Base-by-base conservation (phyloP, 176 grass and related monocot genomes). In the Zizania latifolia region DNA sequence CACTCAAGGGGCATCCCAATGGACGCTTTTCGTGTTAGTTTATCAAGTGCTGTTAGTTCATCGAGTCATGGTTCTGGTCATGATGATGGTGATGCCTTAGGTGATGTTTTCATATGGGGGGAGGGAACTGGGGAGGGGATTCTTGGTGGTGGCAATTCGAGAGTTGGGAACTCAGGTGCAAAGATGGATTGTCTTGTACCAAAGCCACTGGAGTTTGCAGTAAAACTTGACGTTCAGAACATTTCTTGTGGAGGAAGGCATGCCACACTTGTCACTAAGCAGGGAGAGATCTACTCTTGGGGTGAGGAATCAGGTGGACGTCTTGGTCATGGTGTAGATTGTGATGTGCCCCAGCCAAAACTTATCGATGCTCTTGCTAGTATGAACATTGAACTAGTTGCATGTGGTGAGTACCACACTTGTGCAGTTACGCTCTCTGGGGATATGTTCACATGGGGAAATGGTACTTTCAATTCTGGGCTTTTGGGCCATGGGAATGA, bases 271-370 rank as follows among this genome's bases (percentile, higher is more conserved):
- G 81, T 91, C 27, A 91, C 84, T 32, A 86, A 84, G 76, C 79
- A 87, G 81, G 88, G 88, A 30, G 88, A 91, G 65, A 83, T 91
- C 37, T 91, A 86, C 78, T 83, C 88, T 53, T 91, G 88, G 88
- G 88, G 88, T 36, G 80, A 86, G 62, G 88, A 91, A 68, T 87
- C 75, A 37, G 84, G 80, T 43, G 88, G 88, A 26, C 82, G 88
- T 60, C 84, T 91, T 80, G 88, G 88, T 64, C 88, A 91, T 76
- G 84, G 88, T 45, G 44, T 91, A 64, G 84, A 87, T 72, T 69
- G 65, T 84, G 88, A 91, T 55, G 80, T 87, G 23, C 74, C 81
- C 7, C 76, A 86, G 27, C 88, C 88, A 16, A 91, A 86, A 66
- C 81, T 91, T n/a, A 72, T 91, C 33, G 84, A 91, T 77, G 71